A percentile compares a stretch with the other conserved stretches of the same genome.
phyloP scores from a whole-genome alignment of 805 yeast species.

The Saitoella complicata region DNA sequence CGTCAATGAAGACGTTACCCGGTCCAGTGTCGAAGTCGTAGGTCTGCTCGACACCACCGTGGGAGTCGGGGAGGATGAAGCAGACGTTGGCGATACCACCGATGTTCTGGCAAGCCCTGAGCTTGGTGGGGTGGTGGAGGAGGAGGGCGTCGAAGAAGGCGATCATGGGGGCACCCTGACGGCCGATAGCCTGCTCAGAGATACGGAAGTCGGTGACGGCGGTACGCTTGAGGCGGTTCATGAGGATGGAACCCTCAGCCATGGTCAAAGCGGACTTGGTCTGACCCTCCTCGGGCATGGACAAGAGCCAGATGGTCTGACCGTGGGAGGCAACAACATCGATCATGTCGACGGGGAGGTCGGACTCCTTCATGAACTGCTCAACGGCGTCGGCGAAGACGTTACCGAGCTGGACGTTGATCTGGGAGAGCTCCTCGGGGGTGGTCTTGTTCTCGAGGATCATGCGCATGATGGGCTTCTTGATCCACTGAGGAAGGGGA shows the following conservation, averaged over 20 bases:
- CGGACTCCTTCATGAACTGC: neutral
- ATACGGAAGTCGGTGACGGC: conserved; percentile 17
- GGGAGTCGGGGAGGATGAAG: conserved; percentile 14
- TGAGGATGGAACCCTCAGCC: conserved; percentile 10
- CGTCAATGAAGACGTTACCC: conserved; percentile 19
- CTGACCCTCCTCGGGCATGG: conserved; percentile 8
- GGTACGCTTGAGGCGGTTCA: conserved; percentile 6
- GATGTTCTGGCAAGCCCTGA: conserved; percentile 17
- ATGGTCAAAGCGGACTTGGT: conserved; percentile 14
- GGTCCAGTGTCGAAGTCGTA: conserved; percentile 20
- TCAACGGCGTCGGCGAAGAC: neutral
- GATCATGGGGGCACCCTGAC: conserved; percentile 20
- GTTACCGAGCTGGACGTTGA: neutral
- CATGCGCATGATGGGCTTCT: too few species aligned
- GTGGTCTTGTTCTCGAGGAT: neutral
- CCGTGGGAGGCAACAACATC: conserved; percentile 19
- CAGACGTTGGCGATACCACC: conserved; percentile 20
- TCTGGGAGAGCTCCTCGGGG: neutral
- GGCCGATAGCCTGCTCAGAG: conserved; percentile 17
- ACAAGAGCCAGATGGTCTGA: conserved; percentile 19
- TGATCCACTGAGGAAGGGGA: too few species aligned
- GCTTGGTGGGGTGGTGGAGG: conserved; percentile 14
- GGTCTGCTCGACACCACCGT: conserved; percentile 16
- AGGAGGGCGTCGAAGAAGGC: conserved; percentile 18
- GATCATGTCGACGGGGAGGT: conserved; percentile 4